Conservation (phyloP, 1,284 basidiomycete genomes). For the Volvariella surrecta region DNA sequence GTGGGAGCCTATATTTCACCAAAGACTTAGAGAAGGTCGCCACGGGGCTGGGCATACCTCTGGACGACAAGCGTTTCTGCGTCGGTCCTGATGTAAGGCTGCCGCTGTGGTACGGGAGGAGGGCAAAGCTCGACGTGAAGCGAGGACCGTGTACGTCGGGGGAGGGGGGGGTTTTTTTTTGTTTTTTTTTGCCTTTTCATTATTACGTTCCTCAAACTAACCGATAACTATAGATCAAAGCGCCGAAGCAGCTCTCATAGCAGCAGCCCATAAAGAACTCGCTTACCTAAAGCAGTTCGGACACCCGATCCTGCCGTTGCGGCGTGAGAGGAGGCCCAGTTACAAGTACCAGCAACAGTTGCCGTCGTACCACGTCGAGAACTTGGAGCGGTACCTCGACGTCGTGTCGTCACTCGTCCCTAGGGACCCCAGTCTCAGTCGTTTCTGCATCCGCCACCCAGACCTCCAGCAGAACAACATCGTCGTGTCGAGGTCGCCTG, state of each 20-base stretch:
- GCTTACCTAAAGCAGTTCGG: conserved; percentile 42
- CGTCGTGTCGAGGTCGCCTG: conserved; percentile 26
- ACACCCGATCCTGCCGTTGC: conserved; percentile 37
- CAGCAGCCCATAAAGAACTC: conserved; percentile 37
- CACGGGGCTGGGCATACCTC: conserved; percentile 21
- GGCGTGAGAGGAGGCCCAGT: conserved; percentile 30
- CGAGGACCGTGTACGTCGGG: conserved; percentile 48
- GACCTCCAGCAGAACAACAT: conserved; percentile 31
- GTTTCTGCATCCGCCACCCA: conserved; percentile 38
- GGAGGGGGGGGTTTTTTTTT: too few relatives aligned
- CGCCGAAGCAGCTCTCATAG: conserved; percentile 34
- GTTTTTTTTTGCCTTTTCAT: conserved; percentile 36
- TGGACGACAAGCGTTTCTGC: conserved; percentile 34
- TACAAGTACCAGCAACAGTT: conserved; percentile 43
- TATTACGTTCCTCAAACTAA: conserved; percentile 21
- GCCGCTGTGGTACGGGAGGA: conserved; percentile 38
- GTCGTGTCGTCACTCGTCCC: conserved; percentile 28
- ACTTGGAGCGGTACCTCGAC: conserved; percentile 28
- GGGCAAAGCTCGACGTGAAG: conserved; percentile 35
- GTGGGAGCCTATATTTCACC: conserved; percentile 42
- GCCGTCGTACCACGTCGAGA: conserved; percentile 33
- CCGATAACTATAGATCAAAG: conserved; percentile 34
- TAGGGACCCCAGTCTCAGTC: conserved; percentile 19
- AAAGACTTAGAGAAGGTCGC: conserved; percentile 27
- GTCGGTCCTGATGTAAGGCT: conserved; percentile 36